Conservation (phyloP, 2,329 filamentous ascomycete genomes). For the Fusarium keratoplasticum region DNA sequence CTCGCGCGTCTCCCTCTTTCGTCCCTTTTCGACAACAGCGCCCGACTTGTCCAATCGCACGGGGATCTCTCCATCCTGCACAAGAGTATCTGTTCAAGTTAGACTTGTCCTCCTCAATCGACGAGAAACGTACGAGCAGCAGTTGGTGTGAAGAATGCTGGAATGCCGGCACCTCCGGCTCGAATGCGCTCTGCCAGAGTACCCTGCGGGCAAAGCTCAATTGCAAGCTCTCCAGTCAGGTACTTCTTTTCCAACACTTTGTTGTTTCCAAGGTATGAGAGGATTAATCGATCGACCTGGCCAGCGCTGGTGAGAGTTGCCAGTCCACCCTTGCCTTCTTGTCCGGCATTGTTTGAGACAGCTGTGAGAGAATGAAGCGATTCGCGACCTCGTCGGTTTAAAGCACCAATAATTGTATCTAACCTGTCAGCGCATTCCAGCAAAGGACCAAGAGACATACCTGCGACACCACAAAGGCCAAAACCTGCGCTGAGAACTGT, state of each 20-base stretch:
- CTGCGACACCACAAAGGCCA: slow-evolving; percentile 82
- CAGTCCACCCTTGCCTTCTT: slow-evolving; percentile 75
- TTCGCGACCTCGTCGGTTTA: slow-evolving; percentile 69
- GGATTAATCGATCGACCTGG: slow-evolving; percentile 77
- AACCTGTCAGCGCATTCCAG: slow-evolving; percentile 8
- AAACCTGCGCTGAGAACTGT: slow-evolving; percentile 83
- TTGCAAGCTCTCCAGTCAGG: slow-evolving; percentile 76
- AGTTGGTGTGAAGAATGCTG: slow-evolving; percentile 84
- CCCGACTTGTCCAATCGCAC: slow-evolving; percentile 70
- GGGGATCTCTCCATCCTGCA: slow-evolving; percentile 77
- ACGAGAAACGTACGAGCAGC: slow-evolving; percentile 65
- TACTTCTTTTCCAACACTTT: slow-evolving; percentile 82
- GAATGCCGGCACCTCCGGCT: slow-evolving; percentile 80
- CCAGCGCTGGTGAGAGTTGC: slow-evolving; percentile 75
- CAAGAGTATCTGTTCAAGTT: slow-evolving; percentile 64
- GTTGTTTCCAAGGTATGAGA: slow-evolving; percentile 82
- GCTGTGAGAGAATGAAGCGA: slow-evolving; percentile 77
- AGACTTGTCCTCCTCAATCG: not conserved
- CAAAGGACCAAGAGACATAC: slow-evolving; percentile 52
- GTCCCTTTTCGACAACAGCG: slow-evolving; percentile 71
- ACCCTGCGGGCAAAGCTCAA: slow-evolving; percentile 82
- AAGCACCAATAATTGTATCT: slow-evolving; percentile 79
- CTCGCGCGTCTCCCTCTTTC: slow-evolving; percentile 75
- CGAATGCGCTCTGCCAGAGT: slow-evolving; percentile 79
- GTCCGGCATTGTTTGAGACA: slow-evolving; percentile 84